Conservation (phyloP, 2,329 filamentous ascomycete species). For the Blastomyces gilchristii region DNA sequence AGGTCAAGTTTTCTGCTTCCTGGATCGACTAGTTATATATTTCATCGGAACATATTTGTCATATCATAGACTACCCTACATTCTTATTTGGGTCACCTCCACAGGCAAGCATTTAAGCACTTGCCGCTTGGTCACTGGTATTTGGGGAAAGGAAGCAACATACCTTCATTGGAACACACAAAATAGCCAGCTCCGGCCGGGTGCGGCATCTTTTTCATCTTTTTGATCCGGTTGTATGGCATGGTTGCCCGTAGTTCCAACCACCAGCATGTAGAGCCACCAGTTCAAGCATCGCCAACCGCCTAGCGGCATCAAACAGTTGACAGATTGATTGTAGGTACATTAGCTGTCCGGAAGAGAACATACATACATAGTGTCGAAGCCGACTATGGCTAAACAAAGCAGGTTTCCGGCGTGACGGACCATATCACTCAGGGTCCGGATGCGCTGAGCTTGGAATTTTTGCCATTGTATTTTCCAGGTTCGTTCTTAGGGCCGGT, state of each 20-base stretch:
- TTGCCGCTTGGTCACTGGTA: too few relatives aligned
- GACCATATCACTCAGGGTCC: constrained; percentile 30
- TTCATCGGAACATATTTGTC: too few relatives aligned
- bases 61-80: too few relatives aligned
- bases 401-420: constrained; percentile 34
- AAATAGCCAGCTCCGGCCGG: constrained; percentile 20
- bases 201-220: constrained; percentile 26
- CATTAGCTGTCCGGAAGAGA: constrained; percentile 2
- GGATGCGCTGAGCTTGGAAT: background rate
- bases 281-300: constrained; percentile 33
- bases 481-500: constrained; percentile 24
- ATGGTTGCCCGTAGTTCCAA: constrained; percentile 28
- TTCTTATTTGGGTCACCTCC: background rate
- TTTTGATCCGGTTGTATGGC: constrained; percentile 26
- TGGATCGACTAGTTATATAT: too few relatives aligned
- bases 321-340: constrained; percentile 30
- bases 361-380: constrained; percentile 12
- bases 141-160: too few relatives aligned
- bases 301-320: constrained; percentile 32
- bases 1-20: too few relatives aligned
- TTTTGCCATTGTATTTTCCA: constrained; percentile 25
- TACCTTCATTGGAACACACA: constrained; percentile 24
- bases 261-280: constrained; percentile 33
- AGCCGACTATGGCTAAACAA: constrained; percentile 32
- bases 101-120: constrained; percentile 21